These are phyloP conservation scores for Kodamaea sagamina DNA, from an alignment of 805 yeast species.

Conservation along the genomic window DNA sequence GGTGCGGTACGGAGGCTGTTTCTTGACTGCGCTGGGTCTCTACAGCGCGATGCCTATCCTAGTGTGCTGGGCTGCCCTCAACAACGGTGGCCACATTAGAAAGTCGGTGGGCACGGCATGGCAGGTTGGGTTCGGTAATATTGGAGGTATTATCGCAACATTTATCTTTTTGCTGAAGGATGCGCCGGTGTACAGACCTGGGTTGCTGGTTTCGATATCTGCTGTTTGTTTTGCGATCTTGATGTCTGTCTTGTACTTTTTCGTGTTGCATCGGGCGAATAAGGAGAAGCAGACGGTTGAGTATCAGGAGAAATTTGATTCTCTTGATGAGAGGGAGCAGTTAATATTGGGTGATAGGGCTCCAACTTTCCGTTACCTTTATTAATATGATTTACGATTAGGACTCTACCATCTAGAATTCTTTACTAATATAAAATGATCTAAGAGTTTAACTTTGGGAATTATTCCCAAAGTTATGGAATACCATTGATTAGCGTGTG, in stretches of 20 bases:
- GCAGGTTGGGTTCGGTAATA: slow-evolving; percentile 72
- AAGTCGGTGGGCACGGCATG: slow-evolving; percentile 59
- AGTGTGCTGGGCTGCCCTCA: slow-evolving; percentile 66
- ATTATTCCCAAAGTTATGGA: no score
- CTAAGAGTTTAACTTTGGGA: no score
- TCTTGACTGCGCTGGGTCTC: slow-evolving; percentile 57
- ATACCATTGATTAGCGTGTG: no score
- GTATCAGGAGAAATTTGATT: slow-evolving; percentile 30
- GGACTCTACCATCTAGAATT: no score
- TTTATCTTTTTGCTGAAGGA: slow-evolving; percentile 55
- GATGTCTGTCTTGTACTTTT: slow-evolving; percentile 33
- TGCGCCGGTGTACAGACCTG: slow-evolving; percentile 60
- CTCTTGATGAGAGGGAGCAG: slow-evolving; percentile 31
- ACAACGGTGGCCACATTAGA: slow-evolving; percentile 63
- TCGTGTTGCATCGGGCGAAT: slow-evolving; percentile 23
- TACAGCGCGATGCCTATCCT: slow-evolving; percentile 69
- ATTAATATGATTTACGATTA: slow-evolving; percentile 19
- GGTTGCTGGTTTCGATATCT: slow-evolving; percentile 53
- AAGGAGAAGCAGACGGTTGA: slow-evolving; percentile 25
- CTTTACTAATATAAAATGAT: no score
- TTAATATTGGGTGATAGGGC: slow-evolving; percentile 39
- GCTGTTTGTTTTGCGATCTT: slow-evolving; percentile 46
- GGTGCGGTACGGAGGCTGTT: slow-evolving; percentile 62
- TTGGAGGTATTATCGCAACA: slow-evolving; percentile 69
- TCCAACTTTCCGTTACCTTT: slow-evolving; percentile 38